These are phyloP conservation scores for Leccinum glutinopallens DNA, from an alignment of 1,284 basidiomycete species.

Conservation along the genomic window DNA sequence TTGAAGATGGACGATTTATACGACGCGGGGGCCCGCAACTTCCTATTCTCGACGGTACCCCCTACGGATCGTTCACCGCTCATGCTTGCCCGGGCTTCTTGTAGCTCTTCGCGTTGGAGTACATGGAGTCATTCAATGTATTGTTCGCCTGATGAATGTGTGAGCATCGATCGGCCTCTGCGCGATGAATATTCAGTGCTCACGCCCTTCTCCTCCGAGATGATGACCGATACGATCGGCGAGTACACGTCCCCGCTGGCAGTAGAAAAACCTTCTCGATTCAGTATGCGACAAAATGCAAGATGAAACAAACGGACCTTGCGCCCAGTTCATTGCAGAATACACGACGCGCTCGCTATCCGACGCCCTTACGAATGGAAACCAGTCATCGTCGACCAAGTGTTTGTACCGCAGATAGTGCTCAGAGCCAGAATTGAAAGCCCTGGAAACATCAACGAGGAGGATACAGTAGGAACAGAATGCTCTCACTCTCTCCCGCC, in stretches of 20 bases:
- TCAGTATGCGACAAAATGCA: neutral
- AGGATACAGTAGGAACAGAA: too few relatives aligned
- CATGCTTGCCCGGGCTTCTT: conserved; percentile 51
- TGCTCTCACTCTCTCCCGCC: conserved; percentile 69
- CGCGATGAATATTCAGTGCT: conserved; percentile 15
- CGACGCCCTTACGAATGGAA: conserved; percentile 72
- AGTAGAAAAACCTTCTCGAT: conserved; percentile 50
- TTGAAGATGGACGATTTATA: conserved; percentile 56
- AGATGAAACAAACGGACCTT: conserved; percentile 43
- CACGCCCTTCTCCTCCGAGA: conserved; percentile 59
- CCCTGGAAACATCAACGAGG: conserved; percentile 37
- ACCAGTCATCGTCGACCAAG: conserved; percentile 15
- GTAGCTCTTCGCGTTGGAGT: conserved; percentile 56
- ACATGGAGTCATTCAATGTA: conserved; percentile 73
- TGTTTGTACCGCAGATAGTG: conserved; percentile 54
- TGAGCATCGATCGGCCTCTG: neutral
- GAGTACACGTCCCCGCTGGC: conserved; percentile 44
- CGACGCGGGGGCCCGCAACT: conserved; percentile 56
- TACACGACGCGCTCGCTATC: conserved; percentile 56
- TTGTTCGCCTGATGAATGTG: conserved; percentile 54
- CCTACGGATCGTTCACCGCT: conserved; percentile 62
- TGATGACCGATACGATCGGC: conserved; percentile 53
- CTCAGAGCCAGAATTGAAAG: conserved; percentile 49
- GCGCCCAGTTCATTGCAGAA: conserved; percentile 72
- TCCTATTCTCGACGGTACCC: conserved; percentile 69